phyloP scores from a whole-genome alignment of 1,139 yeast species.

The Zygoascus meyerae region DNA sequence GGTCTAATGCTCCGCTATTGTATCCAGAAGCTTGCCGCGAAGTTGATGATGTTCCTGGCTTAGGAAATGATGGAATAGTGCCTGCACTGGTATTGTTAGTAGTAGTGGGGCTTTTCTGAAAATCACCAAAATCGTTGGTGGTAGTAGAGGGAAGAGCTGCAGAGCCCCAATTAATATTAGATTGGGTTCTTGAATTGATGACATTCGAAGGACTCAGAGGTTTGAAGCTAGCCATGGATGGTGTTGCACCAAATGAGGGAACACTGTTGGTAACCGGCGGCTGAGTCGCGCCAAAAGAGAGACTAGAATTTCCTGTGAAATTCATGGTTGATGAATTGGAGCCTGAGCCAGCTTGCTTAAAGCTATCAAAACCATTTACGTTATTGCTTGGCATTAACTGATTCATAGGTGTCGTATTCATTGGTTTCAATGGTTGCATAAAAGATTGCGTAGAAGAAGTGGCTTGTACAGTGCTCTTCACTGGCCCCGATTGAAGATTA shows the following conservation, averaged over 20 bases:
- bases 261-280: not conserved
- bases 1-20: slow-evolving; percentile 16
- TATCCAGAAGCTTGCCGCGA: not conserved
- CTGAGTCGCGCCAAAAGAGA: not conserved
- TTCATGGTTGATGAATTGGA: too few relatives aligned
- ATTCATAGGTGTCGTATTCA: slow-evolving; percentile 8
- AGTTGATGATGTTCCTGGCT: not conserved
- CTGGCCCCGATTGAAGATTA: too few relatives aligned
- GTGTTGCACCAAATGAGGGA: not conserved
- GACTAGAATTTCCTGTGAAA: not conserved
- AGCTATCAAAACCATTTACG: not conserved
- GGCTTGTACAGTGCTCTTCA: too few relatives aligned
- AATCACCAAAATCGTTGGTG: slow-evolving; percentile 10
- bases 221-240: too few relatives aligned
- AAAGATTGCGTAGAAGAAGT: not conserved
- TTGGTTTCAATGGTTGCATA: slow-evolving; percentile 2
- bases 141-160: too few relatives aligned
- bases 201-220: too few relatives aligned
- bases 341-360: not conserved
- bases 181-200: too few relatives aligned
- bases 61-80: slow-evolving; percentile 2
- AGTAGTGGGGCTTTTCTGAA: slow-evolving; percentile 7
- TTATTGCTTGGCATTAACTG: not conserved
- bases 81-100: not conserved
- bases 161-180: too few relatives aligned